Percentiles rank a stretch among this genome's conserved stretches.
Conservation (phyloP, 1,284 basidiomycete species). For the Cryptococcus deneoformans region DNA sequence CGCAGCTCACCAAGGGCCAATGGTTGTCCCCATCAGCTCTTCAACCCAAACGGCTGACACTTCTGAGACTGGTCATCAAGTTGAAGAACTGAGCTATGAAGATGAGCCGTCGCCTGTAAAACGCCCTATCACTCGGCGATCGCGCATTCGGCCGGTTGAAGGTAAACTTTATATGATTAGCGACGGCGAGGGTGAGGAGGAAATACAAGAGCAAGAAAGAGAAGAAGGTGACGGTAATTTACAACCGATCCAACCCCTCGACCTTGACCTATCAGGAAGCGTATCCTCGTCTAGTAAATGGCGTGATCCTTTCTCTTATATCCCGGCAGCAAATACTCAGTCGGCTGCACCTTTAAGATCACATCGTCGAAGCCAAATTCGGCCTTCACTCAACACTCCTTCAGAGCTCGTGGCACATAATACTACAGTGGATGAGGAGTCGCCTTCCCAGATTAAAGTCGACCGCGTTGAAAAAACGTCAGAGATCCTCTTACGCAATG, state of each 20-base stretch:
- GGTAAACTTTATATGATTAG: not conserved
- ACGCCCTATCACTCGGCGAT: not conserved
- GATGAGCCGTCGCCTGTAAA: not conserved
- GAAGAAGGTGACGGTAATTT: not conserved
- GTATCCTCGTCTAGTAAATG: not conserved
- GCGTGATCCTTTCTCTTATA: conserved; percentile 5
- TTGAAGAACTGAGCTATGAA: conserved; percentile 1
- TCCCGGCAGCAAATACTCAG: conserved; percentile 1
- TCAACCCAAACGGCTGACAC: not conserved
- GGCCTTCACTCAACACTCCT: too few relatives aligned
- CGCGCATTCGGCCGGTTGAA: not conserved
- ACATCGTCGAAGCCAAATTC: too few relatives aligned
- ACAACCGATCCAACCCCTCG: too few relatives aligned
- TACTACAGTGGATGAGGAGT: too few relatives aligned
- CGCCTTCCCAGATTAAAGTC: too few relatives aligned
- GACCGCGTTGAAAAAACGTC: too few relatives aligned
- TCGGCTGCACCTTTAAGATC: conserved; percentile 1
- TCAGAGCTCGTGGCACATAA: too few relatives aligned
- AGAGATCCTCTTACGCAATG: too few relatives aligned
- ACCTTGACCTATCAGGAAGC: not conserved
- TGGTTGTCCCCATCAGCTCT: not conserved
- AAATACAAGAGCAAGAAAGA: not conserved
- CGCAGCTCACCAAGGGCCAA: too few relatives aligned
- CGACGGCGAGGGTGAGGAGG: not conserved
- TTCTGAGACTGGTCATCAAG: not conserved